Base-by-base conservation (phyloP, 805 yeast species). In the Lipomyces lipofer region DNA sequence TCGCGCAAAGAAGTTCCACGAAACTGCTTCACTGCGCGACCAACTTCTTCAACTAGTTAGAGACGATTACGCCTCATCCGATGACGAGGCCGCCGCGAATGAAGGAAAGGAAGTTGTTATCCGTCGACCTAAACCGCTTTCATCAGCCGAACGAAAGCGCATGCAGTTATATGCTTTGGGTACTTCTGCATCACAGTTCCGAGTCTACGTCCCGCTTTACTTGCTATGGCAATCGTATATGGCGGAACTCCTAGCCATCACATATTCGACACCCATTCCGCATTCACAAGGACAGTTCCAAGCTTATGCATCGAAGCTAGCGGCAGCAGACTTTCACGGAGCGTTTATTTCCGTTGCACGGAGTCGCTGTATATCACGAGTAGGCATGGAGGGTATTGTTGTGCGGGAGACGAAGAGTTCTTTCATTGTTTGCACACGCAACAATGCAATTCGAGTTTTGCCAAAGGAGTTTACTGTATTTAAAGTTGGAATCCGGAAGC, bases 281-380 rank as follows among this genome's bases (percentile, higher is more conserved):
- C 28, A 10, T 15, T 24, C 52, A 21, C 32, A n/a, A 2, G 43
- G 33, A 22, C 47, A 56, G 8, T 9, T 52, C 2, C 56, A 54
- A 19, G 53, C 49, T 4, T 22, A 17, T 13, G 51, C 59, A n/a
- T 35, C 52, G 7, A 50, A 49, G 17, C 51, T 56, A 3, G 44
- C 59, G 19, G 39, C 53, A 2, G 62, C 62, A 17, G 62, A 58
- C 33, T 32, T 51, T 4, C 62, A 58, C 27, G 62, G 62, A 28
- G 58, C 62, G 15, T 51, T 13, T 13, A 29, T 55, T 15, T 10
- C 13, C n/a, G 62, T 56, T 9, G 15, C 15, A 3, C 33, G 58
- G 17, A 27, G 47, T 3, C 30, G 27, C 15, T 58, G 62, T 29
- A 51, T 49, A 10, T 25, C 56, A 13, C 25, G 62, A 30, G 62